These are phyloP conservation scores for Plasmodium gallinaceum DNA, from an alignment of 169 alveolate species.

Conservation along the genomic window DNA sequence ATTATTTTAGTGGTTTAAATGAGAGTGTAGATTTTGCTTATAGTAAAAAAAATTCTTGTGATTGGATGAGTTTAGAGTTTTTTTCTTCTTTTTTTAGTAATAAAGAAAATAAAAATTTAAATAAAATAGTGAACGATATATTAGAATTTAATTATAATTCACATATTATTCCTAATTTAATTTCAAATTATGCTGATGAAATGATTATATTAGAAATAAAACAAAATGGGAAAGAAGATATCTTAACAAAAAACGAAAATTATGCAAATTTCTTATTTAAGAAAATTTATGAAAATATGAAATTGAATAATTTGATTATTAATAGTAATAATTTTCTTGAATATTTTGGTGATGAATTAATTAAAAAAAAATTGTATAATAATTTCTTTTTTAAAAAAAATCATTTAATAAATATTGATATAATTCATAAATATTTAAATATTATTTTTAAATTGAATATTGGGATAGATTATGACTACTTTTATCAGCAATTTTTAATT, in stretches of 20 bases:
- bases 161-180: conserved; percentile 35
- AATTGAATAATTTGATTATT: conserved; percentile 16
- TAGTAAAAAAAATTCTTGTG: too few relatives aligned
- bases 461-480: conserved; percentile 13
- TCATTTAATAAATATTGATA: conserved; percentile 18
- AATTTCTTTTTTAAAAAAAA: conserved; percentile 28
- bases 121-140: background rate
- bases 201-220: background rate
- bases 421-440: conserved; percentile 24
- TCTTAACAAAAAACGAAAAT: background rate
- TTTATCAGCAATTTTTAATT: conserved; percentile 7
- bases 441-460: conserved; percentile 3
- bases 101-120: background rate
- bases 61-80: too few relatives aligned
- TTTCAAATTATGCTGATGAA: conserved; percentile 25
- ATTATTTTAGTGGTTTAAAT: too few relatives aligned
- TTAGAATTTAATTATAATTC: conserved; percentile 32
- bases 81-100: too few relatives aligned
- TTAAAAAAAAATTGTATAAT: conserved; percentile 5
- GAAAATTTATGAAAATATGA: conserved; percentile 42
- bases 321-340: conserved; percentile 14
- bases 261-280: background rate
- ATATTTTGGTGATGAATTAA: conserved; percentile 11
- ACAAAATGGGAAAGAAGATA: background rate
- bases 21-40: too few relatives aligned